Evolutionary conservation across 2,329 filamentous ascomycete species (phyloP), one percentile per base, ranked within the genome.

Genomic region (Penicillium sp.): DNA sequence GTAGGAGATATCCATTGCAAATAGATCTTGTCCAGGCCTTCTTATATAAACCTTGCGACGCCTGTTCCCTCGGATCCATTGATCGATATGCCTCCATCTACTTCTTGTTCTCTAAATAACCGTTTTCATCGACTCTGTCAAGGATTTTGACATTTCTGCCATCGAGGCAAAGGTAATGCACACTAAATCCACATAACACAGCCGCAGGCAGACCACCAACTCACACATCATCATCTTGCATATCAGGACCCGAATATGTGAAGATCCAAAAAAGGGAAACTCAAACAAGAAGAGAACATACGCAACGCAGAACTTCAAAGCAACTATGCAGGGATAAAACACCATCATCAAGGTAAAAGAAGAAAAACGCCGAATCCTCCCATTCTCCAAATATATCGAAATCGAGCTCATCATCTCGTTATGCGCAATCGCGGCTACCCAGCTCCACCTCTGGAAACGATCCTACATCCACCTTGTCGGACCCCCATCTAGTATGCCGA

Each of bases 341-440:
- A 59, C 60, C 63, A 60, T 65, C 35, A 67, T 69, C 64, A 63
- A 64, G 67, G 68, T 16, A 46, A 38, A 63, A 11, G 11, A 73
- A 72, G 64, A 64, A 66, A 68, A 73, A 73, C 71, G 71, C 71
- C 71, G 55, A 65, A 65, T 68, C 68, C 70, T 68, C 66, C 70
- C 64, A 64, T 67, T 56, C 63, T 69, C 67, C 67, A 68, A 68
- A 53, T 28, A 65, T 35, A 52, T 70, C 65, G 68, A 69, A 67
- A 66, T 62, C 62, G 64, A 65, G 60, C 62, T 68, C 65, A 55
- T 70, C 65, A 69, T 70, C 68, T 71, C 68, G 57, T 72, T 65
- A 71, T 70, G 64, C 61, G 63, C 60, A 45, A 38, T n/a, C 22
- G 38, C 25, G 38, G 51, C 22, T 28, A 37, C 13, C 30, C 30